Percentiles rank a stretch among this genome's conserved stretches.
Conservation (phyloP, 2,329 filamentous ascomycete species). For the Monilinia fructigena region DNA sequence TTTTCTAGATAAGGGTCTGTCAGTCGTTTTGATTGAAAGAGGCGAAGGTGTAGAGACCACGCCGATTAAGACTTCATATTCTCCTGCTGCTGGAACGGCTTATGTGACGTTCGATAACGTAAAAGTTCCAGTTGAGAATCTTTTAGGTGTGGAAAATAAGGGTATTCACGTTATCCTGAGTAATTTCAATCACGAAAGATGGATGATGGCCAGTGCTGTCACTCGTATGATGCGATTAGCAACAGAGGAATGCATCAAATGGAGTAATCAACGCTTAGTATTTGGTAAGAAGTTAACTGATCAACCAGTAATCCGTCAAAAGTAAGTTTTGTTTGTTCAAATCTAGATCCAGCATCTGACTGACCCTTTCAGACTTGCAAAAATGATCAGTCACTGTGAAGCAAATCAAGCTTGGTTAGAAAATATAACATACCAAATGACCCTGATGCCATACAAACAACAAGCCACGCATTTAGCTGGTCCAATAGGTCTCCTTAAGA, state of each 20-base stretch:
- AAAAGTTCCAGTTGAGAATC: slow-evolving; percentile 75
- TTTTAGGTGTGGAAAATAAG: slow-evolving; percentile 80
- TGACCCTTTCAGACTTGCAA: slow-evolving; percentile 59
- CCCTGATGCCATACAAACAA: slow-evolving; percentile 74
- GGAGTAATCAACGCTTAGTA: slow-evolving; percentile 82
- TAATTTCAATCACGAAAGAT: slow-evolving; percentile 88
- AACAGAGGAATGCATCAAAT: slow-evolving; percentile 83
- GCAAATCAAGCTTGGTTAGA: slow-evolving; percentile 86
- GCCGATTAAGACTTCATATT: slow-evolving; percentile 79
- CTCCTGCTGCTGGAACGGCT: slow-evolving; percentile 57
- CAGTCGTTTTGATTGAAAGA: slow-evolving; percentile 72
- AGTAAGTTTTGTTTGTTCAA: slow-evolving; percentile 48
- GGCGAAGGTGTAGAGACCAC: slow-evolving; percentile 74
- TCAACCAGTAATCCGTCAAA: slow-evolving; percentile 79
- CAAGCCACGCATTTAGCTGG: slow-evolving; percentile 75
- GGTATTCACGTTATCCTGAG: slow-evolving; percentile 80
- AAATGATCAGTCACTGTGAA: slow-evolving; percentile 81
- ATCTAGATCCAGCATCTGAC: neutral
- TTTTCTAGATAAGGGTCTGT: slow-evolving; percentile 64
- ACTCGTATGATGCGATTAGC: slow-evolving; percentile 65
- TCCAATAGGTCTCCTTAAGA: slow-evolving; percentile 80
- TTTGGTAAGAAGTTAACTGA: slow-evolving; percentile 80
- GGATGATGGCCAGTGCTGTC: slow-evolving; percentile 65
- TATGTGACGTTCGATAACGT: slow-evolving; percentile 78
- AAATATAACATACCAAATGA: slow-evolving; percentile 84